A percentile compares a stretch with the other conserved stretches of the same genome.
phyloP scores from a whole-genome alignment of 495 filamentous ascomycete genomes.

The Aspergillus sparsus region DNA sequence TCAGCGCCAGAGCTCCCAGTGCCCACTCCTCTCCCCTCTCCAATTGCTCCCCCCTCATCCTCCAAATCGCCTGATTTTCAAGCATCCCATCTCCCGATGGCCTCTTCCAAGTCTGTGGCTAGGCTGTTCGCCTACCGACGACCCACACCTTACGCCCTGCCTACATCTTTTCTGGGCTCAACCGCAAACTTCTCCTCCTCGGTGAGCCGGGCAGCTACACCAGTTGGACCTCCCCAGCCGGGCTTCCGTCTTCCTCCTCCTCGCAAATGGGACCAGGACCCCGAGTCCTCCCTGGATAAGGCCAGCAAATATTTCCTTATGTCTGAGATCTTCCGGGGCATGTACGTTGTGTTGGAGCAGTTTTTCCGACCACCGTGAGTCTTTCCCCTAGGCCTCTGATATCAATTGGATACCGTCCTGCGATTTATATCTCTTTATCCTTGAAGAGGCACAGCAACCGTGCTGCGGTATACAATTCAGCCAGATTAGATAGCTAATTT shows the following conservation, averaged over 20 bases:
- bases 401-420: slow-evolving; percentile 2
- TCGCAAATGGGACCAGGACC: slow-evolving; percentile 68
- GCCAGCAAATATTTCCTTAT: slow-evolving; percentile 91
- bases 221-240: slow-evolving; percentile 71
- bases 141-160: slow-evolving; percentile 27
- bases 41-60: slow-evolving; percentile 28
- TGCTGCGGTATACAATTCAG: no score
- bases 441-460: no score
- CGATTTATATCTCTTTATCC: not conserved
- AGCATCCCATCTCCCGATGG: slow-evolving; percentile 41
- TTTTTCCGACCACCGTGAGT: slow-evolving; percentile 97
- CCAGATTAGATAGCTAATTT: no score
- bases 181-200: slow-evolving; percentile 67
- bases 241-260: slow-evolving; percentile 72
- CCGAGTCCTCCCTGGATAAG: slow-evolving; percentile 73
- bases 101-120: slow-evolving; percentile 52
- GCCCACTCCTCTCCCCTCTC: slow-evolving; percentile 25
- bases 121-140: slow-evolving; percentile 55
- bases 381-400: slow-evolving; percentile 10
- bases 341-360: slow-evolving; percentile 98
- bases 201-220: slow-evolving; percentile 61
- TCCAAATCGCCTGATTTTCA: slow-evolving; percentile 18
- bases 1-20: slow-evolving; percentile 19
- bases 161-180: slow-evolving; percentile 45
- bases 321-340: slow-evolving; percentile 92